Conservation (phyloP, 331 rosid genomes). For the Phaseolus coccineus region DNA sequence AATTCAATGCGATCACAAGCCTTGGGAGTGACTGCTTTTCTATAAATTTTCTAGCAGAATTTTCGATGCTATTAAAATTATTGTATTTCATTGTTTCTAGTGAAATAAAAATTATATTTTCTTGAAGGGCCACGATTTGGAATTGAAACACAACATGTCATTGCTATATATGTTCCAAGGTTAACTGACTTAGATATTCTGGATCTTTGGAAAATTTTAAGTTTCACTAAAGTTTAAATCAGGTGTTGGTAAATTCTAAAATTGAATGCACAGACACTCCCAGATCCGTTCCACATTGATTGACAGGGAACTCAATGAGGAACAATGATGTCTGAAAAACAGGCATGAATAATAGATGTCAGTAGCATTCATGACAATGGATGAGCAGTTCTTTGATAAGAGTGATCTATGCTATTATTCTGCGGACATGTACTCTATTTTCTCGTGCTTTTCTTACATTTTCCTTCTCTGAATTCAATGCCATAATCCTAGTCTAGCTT, state of each 20-base stretch:
- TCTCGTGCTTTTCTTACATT: not conserved
- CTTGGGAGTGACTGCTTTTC: conserved; percentile 28
- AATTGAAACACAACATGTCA: conserved; percentile 8
- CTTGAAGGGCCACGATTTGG: not conserved
- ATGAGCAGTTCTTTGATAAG: conserved; percentile 17
- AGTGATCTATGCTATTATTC: conserved; percentile 1
- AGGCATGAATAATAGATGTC: conserved; percentile 3
- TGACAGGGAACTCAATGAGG: conserved; percentile 4
- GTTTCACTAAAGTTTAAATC: not conserved
- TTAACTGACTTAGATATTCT: conserved; percentile 7
- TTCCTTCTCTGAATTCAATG: conserved; percentile 23
- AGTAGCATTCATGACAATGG: conserved; percentile 14
- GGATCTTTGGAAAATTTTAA: conserved; percentile 6
- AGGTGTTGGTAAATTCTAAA: conserved; percentile 22
- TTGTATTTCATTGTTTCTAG: not conserved
- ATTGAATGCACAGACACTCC: conserved; percentile 7
- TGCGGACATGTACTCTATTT: conserved; percentile 21
- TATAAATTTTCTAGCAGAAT: not conserved
- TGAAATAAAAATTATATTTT: not conserved
- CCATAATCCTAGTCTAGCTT: conserved; percentile 29
- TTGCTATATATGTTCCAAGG: not conserved
- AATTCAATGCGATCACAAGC: not conserved
- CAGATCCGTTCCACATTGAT: not conserved
- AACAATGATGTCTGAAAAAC: not conserved
- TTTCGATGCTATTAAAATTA: not conserved